Evolutionary conservation across 148 eudicot species (phyloP), one percentile per base, ranked within the genome.

Genomic region (Nepenthes gracilis): DNA sequence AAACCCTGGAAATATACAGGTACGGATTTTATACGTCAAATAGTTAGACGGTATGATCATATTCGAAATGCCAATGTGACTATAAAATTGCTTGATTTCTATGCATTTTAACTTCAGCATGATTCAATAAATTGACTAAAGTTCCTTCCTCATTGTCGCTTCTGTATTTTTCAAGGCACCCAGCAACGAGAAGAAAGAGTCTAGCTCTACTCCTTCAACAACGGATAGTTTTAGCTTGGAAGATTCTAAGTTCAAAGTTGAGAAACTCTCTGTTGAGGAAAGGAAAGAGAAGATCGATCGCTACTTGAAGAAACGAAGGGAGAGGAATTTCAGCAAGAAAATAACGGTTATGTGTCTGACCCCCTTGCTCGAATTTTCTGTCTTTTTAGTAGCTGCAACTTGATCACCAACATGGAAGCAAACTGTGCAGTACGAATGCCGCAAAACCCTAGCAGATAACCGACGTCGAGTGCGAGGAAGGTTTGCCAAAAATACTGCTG

Each of bases 361-460:
- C 33, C 48, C 53, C 38, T 60, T 45, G 32, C 54, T 38, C 12
- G 2, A 33, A 60, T 33, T 9, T 60, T 43, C 61, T 12, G 13
- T 40, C 4, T 59, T 4, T 14, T 23, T 23, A 23, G 23, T 23
- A 23, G 48, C 23, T 15, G 2, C 45, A 8, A 15, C 33, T 37
- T 37, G n/a, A 35, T 36, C 40, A 56, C 40, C 9, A 35, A 55
- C 36, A 55, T 55, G 36, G 9, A 15, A 3, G 32, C 32, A 59
- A 33, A 35, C n/a, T n/a, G 37, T 54, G 71, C 85, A 92, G 97
- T 92, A 92, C 70, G 94, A 96, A 13, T 92, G 97, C 68, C 90
- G 97, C 13, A 88, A 92, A 76, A 92, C 96, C 5, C 77, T 92
- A 43, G 97, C 97, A 47, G 97, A 92, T 70, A 92, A 96, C 71